A percentile compares a stretch with the other conserved stretches of the same genome.
These are phyloP conservation scores for Paracoccidioides lutzii DNA, from an alignment of 2,329 filamentous ascomycete species.

Conservation along the genomic window DNA sequence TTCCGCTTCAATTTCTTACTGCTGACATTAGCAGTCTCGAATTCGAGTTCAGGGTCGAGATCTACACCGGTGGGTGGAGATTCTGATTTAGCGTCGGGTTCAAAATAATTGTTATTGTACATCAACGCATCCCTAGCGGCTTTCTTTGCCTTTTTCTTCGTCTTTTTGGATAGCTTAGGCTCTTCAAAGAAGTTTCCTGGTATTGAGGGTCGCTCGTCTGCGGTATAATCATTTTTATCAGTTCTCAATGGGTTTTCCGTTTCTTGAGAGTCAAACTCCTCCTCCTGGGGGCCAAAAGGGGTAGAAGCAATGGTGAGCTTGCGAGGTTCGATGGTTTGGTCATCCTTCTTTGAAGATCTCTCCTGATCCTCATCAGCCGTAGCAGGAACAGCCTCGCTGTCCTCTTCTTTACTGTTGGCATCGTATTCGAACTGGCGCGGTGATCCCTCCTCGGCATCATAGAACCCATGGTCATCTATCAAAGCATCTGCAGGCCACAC, in stretches of 20 bases:
- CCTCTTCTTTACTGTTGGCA: neutral
- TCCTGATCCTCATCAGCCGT: neutral
- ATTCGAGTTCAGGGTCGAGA: slow-evolving; percentile 3
- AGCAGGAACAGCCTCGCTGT: neutral
- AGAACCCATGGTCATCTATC: slow-evolving; percentile 3
- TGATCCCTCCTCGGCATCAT: slow-evolving; percentile 9
- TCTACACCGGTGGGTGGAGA: neutral
- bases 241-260: neutral
- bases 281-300: neutral
- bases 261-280: neutral
- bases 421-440: neutral
- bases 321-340: neutral
- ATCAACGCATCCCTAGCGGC: neutral
- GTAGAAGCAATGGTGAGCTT: neutral
- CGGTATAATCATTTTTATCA: neutral
- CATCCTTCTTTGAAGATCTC: neutral
- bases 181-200: neutral
- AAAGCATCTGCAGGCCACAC: neutral
- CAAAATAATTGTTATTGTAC: neutral
- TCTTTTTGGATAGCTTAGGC: neutral
- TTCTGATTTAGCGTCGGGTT: neutral
- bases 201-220: neutral
- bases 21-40: neutral
- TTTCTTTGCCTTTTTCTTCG: slow-evolving; percentile 4
- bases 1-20: slow-evolving; percentile 10